Evolutionary conservation across 352 stramenopile genomes (phyloP).

Genomic region (Pythium myriotylum): DNA sequence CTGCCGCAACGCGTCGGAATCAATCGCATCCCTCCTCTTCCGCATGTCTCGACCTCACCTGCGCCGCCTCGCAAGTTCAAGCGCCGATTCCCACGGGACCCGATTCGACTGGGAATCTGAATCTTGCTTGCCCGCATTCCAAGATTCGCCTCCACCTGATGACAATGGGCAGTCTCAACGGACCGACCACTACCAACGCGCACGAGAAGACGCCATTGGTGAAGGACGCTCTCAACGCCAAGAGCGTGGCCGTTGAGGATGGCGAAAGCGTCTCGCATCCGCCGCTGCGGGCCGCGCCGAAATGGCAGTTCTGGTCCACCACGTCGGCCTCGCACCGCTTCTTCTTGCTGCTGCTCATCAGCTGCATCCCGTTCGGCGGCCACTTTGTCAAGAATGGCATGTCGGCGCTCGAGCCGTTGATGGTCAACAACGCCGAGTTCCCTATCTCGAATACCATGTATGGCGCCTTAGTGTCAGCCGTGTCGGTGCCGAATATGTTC

Average conservation of each 20-base stretch:
- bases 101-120: too few species aligned
- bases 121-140: background rate
- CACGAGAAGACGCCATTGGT: constrained; percentile 27
- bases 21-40: too few species aligned
- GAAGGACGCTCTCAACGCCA: background rate
- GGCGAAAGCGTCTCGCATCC: constrained; percentile 59
- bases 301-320: constrained; percentile 75
- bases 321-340: constrained; percentile 73
- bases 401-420: constrained; percentile 79
- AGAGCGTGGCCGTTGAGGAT: constrained; percentile 9
- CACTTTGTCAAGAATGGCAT: constrained; percentile 91
- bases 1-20: too few species aligned
- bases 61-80: too few species aligned
- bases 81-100: too few species aligned
- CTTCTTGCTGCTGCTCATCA: constrained; percentile 85
- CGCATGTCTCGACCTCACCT: too few species aligned
- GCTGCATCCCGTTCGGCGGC: constrained; percentile 80
- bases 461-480: constrained; percentile 73
- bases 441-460: constrained; percentile 88
- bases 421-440: constrained; percentile 76
- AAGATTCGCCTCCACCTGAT: constrained; percentile 3
- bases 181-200: background rate
- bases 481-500: constrained; percentile 86
- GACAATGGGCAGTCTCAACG: constrained; percentile 28
- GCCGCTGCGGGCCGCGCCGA: constrained; percentile 40